phyloP scores from a whole-genome alignment of 169 alveolate genomes.

The Eimeria tenella region DNA sequence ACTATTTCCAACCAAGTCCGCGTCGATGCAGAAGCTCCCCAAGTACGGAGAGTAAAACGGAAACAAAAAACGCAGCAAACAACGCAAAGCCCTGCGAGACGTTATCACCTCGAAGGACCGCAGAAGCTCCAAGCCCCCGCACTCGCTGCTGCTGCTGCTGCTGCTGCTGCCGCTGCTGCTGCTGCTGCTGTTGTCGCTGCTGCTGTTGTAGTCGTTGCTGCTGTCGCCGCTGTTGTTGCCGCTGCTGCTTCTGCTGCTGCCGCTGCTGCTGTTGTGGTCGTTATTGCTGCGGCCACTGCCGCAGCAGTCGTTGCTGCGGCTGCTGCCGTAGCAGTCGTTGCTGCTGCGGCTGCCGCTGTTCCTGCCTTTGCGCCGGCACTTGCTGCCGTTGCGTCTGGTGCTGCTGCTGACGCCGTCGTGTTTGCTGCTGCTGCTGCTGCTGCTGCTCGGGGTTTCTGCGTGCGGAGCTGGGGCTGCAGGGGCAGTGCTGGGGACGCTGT shows the following conservation, averaged over 20 bases:
- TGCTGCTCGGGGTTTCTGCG: background rate
- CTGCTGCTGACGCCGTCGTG: background rate
- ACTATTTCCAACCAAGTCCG: background rate
- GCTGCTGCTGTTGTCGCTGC: background rate
- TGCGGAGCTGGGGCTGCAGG: background rate
- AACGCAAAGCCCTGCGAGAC: no score
- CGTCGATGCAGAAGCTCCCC: background rate
- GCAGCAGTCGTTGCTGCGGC: background rate
- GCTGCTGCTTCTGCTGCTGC: background rate
- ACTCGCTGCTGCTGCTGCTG: background rate
- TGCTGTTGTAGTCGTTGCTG: background rate
- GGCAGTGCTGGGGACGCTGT: background rate
- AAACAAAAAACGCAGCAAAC: background rate
- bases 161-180: background rate
- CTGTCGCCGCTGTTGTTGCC: background rate
- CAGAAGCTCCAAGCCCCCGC: background rate
- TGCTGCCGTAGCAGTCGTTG: background rate
- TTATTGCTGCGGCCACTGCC: background rate
- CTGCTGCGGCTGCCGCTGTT: background rate
- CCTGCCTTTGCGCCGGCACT: background rate
- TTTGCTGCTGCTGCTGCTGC: background rate
- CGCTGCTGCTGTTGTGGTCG: background rate
- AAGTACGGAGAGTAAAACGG: background rate
- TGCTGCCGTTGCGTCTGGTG: background rate
- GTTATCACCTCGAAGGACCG: background rate